Percentiles rank a stretch among this genome's conserved stretches.
Conservation (phyloP, 192 early-diverging fungal genomes). For the Piromyces finnis region DNA sequence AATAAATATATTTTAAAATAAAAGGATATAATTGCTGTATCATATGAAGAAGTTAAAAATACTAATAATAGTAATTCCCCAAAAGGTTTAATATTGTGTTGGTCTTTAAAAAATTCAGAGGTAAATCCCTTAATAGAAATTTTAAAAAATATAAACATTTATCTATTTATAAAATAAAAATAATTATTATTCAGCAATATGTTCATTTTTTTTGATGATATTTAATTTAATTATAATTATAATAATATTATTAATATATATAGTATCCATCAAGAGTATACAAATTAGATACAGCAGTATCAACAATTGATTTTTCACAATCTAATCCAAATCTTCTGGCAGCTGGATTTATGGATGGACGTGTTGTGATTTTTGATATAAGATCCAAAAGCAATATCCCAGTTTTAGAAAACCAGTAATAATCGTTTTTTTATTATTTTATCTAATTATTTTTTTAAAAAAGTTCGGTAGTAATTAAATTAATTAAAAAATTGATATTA, state of each 20-base stretch:
- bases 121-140: too few species aligned
- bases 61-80: conserved; percentile 1
- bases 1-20: neutral
- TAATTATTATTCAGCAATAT: too few species aligned
- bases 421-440: too few species aligned
- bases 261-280: conserved; percentile 38
- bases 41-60: conserved; percentile 24
- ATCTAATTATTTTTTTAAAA: too few species aligned
- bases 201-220: too few species aligned
- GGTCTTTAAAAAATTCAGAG: conserved; percentile 37
- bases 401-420: conserved; percentile 20
- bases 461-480: too few species aligned
- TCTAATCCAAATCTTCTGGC: conserved; percentile 29
- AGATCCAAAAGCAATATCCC: conserved; percentile 11
- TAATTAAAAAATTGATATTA: too few species aligned
- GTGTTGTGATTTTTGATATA: conserved; percentile 33
- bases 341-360: conserved; percentile 25
- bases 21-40: conserved; percentile 33
- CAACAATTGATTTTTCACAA: conserved; percentile 30
- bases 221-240: too few species aligned
- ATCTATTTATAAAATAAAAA: too few species aligned
- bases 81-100: conserved; percentile 26
- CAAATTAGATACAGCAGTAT: conserved; percentile 18
- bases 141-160: too few species aligned
- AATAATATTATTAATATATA: neutral